Base-by-base conservation (phyloP, 345 rosid species). In the Tarenaya hassleriana region DNA sequence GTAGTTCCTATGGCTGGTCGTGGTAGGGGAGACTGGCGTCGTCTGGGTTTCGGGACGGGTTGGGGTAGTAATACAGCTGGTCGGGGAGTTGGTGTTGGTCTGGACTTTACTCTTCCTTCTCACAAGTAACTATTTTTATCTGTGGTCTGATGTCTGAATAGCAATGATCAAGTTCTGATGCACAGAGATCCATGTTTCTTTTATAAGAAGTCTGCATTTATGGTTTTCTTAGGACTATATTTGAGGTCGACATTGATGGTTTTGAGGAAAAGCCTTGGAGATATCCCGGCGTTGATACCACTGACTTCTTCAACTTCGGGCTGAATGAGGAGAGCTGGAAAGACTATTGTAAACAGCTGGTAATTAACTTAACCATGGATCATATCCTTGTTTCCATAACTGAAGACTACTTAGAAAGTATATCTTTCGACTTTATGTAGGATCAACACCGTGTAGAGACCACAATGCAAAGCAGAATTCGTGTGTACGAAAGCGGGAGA, bases 201-300 rank as follows among this genome's bases (percentile, higher is more conserved):
- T 14, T 44, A 35, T 64, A 42, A 31, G 29, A 49, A 58, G 16
- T 24, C 56, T 16, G 41, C 47, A 32, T 15, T 47, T 49, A 7
- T 55, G 49, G 56, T 42, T 49, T 66, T 76, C n/a, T 61, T 83
- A 94, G 99, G 95, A 81, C 91, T 53, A 83, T 94, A 72, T 94
- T 88, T 60, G 99, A 94, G 37, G 81, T 94, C 34, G 95, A 88
- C 71, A 83, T 86, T 65, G 95, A 94, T 60, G 64, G 79, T 68
- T 86, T 94, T 64, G 99, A 94, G 68, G 99, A 94, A 66, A 94
- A 94, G 73, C 97, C 99, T 9, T 92, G 99, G 99, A 88, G 78
- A 67, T 81, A 83, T 73, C 87, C 84, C 33, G 84, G 79, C 31
- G 67, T 73, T 60, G 99, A 94, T 56, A 31, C 75, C 32, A 72